Base-by-base conservation (phyloP, 1,284 basidiomycete species). In the Pseudozyma thailandica region DNA sequence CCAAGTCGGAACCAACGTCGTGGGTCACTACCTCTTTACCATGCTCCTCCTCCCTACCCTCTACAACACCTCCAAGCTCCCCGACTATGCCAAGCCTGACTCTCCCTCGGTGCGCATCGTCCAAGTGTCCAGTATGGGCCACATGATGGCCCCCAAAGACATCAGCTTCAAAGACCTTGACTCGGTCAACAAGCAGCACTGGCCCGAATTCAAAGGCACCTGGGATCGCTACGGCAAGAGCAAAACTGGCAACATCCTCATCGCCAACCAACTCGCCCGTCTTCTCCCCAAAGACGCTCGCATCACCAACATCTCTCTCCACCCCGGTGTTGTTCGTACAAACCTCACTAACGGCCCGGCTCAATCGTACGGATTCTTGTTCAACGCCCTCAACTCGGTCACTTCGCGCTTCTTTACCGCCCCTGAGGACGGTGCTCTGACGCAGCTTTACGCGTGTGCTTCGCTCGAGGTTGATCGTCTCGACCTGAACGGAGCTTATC, bases 401-500 rank as follows among this genome's bases (percentile, higher is more conserved):
- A 47, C 45, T 3, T 57, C 56, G 4, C 68, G 69, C 9, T 51
- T 74, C 26, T 31, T 77, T 25, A 75, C 74, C 49, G 47, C 63
- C 16, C 50, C 73, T 0, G 49, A 69, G 16, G 74, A 79, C 3
- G 82, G 82, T 21, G 82, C 82, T 9, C 56, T 74, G 41, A 83
- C 78, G 2, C 77, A 77, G 56, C 65, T 82, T 3, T 83, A 80
- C 53, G 81, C 80, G 3, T 75, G 75, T 9, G 72, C 77, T 15
- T 78, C 75, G 25, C 63, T 70, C 26, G 80, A 82, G 38, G 75
- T 83, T 12, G 78, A 79, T 58, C 33, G 52, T 8, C 51, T 70
- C 8, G 49, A 66, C 15, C 62, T 72, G 45, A 78, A 74, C 38
- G 82, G 68, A 0, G 55, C 62, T 18, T 82, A 80, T 56, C 65